Conservation (phyloP, 2,329 filamentous ascomycete genomes). For the Ophiocordyceps polyrhachis-furcata region DNA sequence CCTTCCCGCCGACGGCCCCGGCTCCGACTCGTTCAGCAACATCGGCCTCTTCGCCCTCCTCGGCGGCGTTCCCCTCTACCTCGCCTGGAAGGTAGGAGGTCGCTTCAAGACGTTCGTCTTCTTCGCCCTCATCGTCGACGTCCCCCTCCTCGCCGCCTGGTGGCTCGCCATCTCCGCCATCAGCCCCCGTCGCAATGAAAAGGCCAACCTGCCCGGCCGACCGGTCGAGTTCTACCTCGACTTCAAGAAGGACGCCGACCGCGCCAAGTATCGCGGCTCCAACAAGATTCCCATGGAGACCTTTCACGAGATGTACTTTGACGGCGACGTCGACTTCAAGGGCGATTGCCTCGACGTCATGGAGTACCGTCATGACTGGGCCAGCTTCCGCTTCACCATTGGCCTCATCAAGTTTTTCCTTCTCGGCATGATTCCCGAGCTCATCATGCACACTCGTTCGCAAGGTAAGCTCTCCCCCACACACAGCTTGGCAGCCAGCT, state of each 20-base stretch:
- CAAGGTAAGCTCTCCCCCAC: constrained; percentile 39
- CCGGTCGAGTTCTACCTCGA: constrained; percentile 81
- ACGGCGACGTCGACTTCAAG: constrained; percentile 87
- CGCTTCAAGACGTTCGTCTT: constrained; percentile 80
- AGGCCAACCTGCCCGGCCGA: constrained; percentile 68
- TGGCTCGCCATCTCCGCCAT: constrained; percentile 68
- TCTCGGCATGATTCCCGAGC: constrained; percentile 70
- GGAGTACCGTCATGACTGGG: constrained; percentile 95
- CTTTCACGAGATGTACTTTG: constrained; percentile 97
- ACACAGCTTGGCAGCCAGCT: no score
- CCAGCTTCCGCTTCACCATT: constrained; percentile 78
- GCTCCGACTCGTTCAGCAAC: constrained; percentile 79
- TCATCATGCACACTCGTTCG: constrained; percentile 80
- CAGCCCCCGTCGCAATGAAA: constrained; percentile 82
- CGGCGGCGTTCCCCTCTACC: constrained; percentile 53
- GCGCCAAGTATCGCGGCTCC: constrained; percentile 52
- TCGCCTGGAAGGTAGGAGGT: constrained; percentile 74
- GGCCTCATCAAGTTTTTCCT: constrained; percentile 78
- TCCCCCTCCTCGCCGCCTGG: constrained; percentile 66
- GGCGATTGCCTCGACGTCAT: constrained; percentile 75
- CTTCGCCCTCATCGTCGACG: constrained; percentile 55
- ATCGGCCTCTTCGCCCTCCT: constrained; percentile 52
- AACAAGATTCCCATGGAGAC: constrained; percentile 80
- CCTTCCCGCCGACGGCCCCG: constrained; percentile 73
- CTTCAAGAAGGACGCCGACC: constrained; percentile 49